Conservation (phyloP, 768 basidiomycete species). For the Cyclocybe aegerita region DNA sequence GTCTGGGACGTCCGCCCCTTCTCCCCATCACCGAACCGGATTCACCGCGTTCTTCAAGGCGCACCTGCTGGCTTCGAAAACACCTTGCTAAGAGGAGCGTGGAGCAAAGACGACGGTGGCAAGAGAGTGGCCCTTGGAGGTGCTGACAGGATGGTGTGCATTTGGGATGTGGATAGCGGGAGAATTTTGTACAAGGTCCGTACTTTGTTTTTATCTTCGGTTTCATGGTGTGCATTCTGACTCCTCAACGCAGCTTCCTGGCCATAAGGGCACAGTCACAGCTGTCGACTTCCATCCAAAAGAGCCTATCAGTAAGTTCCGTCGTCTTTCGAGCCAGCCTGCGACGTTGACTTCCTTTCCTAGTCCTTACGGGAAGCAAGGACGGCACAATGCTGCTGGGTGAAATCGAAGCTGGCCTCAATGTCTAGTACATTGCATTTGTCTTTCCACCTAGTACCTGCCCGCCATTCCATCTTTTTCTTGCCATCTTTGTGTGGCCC, state of each 20-base stretch:
- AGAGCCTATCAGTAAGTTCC: constrained; percentile 84
- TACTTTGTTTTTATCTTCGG: neutral
- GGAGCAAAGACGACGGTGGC: constrained; percentile 87
- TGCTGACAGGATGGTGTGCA: constrained; percentile 82
- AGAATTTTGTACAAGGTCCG: constrained; percentile 77
- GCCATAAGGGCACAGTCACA: constrained; percentile 95
- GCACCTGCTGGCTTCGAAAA: constrained; percentile 96
- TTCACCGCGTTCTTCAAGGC: constrained; percentile 79
- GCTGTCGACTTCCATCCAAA: constrained; percentile 96
- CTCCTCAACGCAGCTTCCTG: constrained; percentile 62
- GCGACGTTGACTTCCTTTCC: neutral
- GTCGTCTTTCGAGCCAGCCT: neutral
- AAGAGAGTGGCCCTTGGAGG: constrained; percentile 84
- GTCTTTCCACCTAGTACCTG: neutral
- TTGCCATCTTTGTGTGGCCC: no score
- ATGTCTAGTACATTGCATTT: constrained; percentile 28
- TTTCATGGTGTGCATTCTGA: neutral
- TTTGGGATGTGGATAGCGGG: constrained; percentile 84
- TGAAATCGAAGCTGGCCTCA: constrained; percentile 74
- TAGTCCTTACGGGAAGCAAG: constrained; percentile 91
- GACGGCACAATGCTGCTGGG: constrained; percentile 91
- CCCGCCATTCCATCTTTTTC: neutral
- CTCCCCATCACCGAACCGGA: constrained; percentile 76
- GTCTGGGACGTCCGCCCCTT: constrained; percentile 95
- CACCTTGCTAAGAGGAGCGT: constrained; percentile 77